phyloP scores from a whole-genome alignment of 208 protist genomes.

The Leishmania aethiopica region DNA sequence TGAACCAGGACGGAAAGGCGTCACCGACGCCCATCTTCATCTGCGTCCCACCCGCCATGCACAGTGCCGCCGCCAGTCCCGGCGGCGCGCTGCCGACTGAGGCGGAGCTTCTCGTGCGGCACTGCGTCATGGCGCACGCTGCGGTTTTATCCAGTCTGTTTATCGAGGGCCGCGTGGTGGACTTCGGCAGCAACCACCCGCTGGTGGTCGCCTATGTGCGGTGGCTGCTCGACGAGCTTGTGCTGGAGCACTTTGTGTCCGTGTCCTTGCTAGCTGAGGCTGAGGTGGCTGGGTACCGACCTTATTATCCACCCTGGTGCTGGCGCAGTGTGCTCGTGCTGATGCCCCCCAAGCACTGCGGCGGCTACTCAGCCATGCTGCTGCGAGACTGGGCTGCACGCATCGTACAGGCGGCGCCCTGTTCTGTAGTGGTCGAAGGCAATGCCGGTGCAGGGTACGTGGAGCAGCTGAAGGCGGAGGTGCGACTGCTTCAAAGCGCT shows the following conservation, averaged over 20 bases:
- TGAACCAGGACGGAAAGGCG: constrained; percentile 46
- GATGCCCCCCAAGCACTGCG: constrained; percentile 37
- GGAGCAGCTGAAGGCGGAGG: constrained; percentile 28
- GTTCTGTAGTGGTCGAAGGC: constrained; percentile 49
- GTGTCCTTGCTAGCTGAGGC: constrained; percentile 12
- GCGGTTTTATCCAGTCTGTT: constrained; percentile 71
- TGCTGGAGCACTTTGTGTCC: constrained; percentile 40
- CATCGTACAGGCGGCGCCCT: constrained; percentile 60
- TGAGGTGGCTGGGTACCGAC: constrained; percentile 13
- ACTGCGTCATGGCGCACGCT: constrained; percentile 72
- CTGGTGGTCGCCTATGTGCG: constrained; percentile 54
- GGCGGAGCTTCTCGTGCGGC: constrained; percentile 21
- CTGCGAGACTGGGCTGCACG: constrained; percentile 27
- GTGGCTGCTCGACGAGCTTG: constrained; percentile 61
- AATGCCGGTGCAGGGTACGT: constrained; percentile 19
- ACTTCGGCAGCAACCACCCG: constrained; percentile 50
- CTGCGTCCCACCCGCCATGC: constrained; percentile 7
- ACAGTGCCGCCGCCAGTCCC: not conserved
- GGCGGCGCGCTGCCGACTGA: not conserved
- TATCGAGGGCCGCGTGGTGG: constrained; percentile 68
- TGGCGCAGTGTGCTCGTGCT: constrained; percentile 45
- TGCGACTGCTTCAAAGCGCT: constrained; percentile 1
- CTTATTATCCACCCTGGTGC: constrained; percentile 64
- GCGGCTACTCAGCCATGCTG: constrained; percentile 14
- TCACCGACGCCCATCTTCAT: constrained; percentile 55